phyloP scores from a whole-genome alignment of 345 rosid genomes.

The Melaleuca alternifolia region DNA sequence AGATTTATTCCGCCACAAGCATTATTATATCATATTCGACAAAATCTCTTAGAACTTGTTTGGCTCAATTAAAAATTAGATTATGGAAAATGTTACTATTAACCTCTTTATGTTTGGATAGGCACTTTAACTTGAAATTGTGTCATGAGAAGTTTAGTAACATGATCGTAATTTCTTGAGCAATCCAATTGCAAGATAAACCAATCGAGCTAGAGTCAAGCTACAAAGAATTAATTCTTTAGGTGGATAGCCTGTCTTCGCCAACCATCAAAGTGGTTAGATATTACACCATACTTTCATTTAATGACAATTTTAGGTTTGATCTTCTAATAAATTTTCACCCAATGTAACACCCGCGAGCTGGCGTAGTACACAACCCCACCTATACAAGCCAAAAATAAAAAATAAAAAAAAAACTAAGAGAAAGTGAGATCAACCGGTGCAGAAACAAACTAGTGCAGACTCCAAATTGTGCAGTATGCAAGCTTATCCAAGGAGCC shows the following conservation, averaged over 20 bases:
- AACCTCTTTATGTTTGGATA: neutral
- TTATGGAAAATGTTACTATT: neutral
- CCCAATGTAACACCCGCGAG: neutral
- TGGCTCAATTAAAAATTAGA: too few species aligned
- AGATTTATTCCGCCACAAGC: too few species aligned
- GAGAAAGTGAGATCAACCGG: neutral
- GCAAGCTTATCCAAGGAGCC: neutral
- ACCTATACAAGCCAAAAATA: neutral
- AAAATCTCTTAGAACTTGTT: too few species aligned
- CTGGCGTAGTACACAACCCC: neutral
- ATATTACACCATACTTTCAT: too few species aligned
- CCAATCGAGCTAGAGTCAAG: neutral
- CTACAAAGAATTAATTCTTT: neutral
- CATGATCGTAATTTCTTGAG: neutral
- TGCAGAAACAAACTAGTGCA: neutral
- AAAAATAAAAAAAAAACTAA: neutral
- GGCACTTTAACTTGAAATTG: neutral
- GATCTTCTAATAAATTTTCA: too few species aligned
- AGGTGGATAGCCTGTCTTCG: neutral
- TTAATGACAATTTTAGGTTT: too few species aligned
- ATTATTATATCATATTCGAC: too few species aligned
- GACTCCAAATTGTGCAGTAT: neutral
- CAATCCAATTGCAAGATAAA: neutral
- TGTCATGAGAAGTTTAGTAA: neutral
- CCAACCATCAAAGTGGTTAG: too few species aligned